Conservation (phyloP, 148 eudicot genomes). For the Suaeda aralocaspica region DNA sequence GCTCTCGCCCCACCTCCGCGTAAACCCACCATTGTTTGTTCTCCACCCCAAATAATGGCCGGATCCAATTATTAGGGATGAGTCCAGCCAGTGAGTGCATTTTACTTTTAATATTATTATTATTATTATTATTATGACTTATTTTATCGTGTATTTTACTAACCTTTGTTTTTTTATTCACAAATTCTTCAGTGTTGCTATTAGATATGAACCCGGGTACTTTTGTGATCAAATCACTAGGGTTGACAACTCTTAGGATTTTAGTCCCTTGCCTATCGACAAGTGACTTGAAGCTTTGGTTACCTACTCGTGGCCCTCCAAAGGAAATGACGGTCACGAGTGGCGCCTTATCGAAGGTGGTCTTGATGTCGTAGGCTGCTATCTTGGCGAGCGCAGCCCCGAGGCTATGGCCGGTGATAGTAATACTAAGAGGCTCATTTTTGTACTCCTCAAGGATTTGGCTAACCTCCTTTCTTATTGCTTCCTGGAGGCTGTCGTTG, state of each 20-base stretch:
- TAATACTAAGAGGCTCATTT: constrained; percentile 53
- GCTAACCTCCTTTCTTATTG: constrained; percentile 41
- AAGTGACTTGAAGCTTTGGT: constrained; percentile 46
- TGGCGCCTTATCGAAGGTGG: constrained; percentile 39
- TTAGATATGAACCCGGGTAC: constrained; percentile 68
- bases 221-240: constrained; percentile 67
- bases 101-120: neutral
- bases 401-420: constrained; percentile 81
- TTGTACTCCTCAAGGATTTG: constrained; percentile 42
- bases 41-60: constrained; percentile 35
- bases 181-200: constrained; percentile 12
- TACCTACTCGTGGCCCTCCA: constrained; percentile 86
- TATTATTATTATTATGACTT: neutral
- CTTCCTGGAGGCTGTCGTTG: constrained; percentile 35
- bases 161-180: neutral
- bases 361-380: constrained; percentile 69
- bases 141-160: neutral
- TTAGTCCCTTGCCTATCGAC: constrained; percentile 66
- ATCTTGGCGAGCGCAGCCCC: constrained; percentile 87
- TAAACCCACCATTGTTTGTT: constrained; percentile 72
- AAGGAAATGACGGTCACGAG: constrained; percentile 72
- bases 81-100: neutral
- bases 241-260: constrained; percentile 64
- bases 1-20: constrained; percentile 80
- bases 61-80: constrained; percentile 45